Percentiles rank a stretch among this genome's conserved stretches.
Conservation (phyloP, 2,329 filamentous ascomycete species). For the Alternaria brassicicola region DNA sequence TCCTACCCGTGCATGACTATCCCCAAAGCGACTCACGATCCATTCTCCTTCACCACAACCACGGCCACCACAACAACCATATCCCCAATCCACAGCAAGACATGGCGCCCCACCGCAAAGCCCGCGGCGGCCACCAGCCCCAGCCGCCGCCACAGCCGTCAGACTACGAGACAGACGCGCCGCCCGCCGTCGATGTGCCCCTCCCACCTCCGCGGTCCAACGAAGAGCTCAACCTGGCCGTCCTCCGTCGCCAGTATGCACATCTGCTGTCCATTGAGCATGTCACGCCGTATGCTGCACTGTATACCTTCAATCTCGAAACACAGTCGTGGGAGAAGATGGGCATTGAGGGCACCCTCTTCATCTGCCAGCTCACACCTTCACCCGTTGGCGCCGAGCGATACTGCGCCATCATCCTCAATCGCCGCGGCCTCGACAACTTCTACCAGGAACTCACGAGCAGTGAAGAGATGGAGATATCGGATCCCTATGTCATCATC, state of each 20-base stretch:
- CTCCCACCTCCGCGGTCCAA: conserved; percentile 68
- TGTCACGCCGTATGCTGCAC: conserved; percentile 82
- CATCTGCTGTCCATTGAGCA: conserved; percentile 74
- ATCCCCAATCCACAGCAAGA: conserved; percentile 2
- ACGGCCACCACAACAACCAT: neutral
- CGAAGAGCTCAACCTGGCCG: conserved; percentile 84
- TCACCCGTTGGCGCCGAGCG: conserved; percentile 47
- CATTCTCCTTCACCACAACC: neutral
- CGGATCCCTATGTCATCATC: conserved; percentile 66
- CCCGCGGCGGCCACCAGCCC: conserved; percentile 41
- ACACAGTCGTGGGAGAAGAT: conserved; percentile 81
- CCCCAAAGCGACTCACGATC: neutral
- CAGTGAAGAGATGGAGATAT: conserved; percentile 54
- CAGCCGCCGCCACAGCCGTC: conserved; percentile 55
- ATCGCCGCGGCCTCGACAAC: conserved; percentile 56
- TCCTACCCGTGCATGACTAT: neutral
- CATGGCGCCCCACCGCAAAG: conserved; percentile 43
- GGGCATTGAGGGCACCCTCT: conserved; percentile 84
- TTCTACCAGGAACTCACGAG: conserved; percentile 53
- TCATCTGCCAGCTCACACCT: conserved; percentile 71
- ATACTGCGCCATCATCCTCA: conserved; percentile 55
- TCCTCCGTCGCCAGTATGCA: conserved; percentile 81
- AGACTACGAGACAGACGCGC: conserved; percentile 60
- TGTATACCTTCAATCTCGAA: conserved; percentile 76
- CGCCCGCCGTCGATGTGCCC: conserved; percentile 46